Evolutionary conservation across 2,329 filamentous ascomycete species (phyloP).

Genomic region (Rutstroemia sp.): DNA sequence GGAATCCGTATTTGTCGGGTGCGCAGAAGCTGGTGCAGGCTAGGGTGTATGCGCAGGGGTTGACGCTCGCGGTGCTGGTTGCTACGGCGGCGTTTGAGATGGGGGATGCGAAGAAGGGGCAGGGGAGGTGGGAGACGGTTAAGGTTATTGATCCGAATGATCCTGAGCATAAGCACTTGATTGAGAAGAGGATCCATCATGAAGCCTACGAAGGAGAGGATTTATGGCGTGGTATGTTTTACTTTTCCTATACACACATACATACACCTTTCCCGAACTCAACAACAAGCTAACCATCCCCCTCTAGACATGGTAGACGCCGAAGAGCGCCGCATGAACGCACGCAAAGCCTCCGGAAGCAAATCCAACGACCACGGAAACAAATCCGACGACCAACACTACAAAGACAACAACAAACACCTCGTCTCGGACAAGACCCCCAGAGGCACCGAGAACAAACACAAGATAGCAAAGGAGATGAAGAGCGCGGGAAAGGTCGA

Average conservation of each 20-base stretch:
- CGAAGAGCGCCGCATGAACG: conserved; percentile 57
- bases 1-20: conserved; percentile 54
- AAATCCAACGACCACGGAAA: neutral
- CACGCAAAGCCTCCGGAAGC: conserved; percentile 46
- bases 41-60: conserved; percentile 66
- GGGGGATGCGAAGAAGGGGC: conserved; percentile 67
- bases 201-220: conserved; percentile 85
- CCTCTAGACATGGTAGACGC: conserved; percentile 70
- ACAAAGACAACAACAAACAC: neutral
- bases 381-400: neutral
- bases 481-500: conserved; percentile 33
- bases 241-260: neutral
- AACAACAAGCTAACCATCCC: too few relatives aligned
- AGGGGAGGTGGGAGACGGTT: conserved; percentile 77
- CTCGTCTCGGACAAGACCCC: conserved; percentile 3
- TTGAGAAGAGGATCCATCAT: conserved; percentile 83
- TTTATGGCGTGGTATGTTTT: conserved; percentile 73
- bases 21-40: conserved; percentile 69
- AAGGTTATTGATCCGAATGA: conserved; percentile 74
- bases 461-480: conserved; percentile 25
- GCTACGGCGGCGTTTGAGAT: conserved; percentile 63
- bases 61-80: conserved; percentile 61
- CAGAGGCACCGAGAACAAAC: conserved; percentile 52
- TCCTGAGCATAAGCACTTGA: conserved; percentile 71
- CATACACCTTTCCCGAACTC: neutral